phyloP scores from a whole-genome alignment of 2,329 filamentous ascomycete species.

The Aspergillus latus region DNA sequence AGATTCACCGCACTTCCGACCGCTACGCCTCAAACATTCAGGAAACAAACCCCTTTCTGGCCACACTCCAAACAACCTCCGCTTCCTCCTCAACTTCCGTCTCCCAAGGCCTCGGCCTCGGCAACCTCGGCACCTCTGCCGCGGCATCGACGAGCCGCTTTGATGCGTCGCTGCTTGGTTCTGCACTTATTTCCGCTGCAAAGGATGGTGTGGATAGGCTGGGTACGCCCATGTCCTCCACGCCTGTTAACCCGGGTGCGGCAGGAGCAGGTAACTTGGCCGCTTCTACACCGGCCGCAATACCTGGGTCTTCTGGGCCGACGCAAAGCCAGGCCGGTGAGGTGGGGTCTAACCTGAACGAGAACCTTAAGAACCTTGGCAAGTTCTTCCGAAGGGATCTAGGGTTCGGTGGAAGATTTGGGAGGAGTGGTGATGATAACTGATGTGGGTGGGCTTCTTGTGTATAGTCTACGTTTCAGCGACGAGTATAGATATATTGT shows the following conservation, averaged over 20 bases:
- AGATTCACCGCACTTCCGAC: conserved; percentile 71
- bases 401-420: conserved; percentile 71
- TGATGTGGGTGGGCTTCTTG: neutral
- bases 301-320: conserved; percentile 27
- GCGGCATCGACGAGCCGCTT: conserved; percentile 58
- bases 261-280: conserved; percentile 30
- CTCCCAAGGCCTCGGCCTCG: conserved; percentile 49
- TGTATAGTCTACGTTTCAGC: conserved; percentile 10
- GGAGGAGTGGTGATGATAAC: conserved; percentile 42
- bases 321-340: conserved; percentile 22
- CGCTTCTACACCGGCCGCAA: conserved; percentile 25
- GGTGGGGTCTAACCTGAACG: conserved; percentile 67
- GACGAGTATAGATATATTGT: neutral
- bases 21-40: conserved; percentile 67
- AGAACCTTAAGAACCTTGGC: conserved; percentile 91
- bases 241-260: conserved; percentile 25
- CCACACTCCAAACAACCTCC: conserved; percentile 54
- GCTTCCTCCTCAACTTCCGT: conserved; percentile 39
- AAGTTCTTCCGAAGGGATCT: conserved; percentile 94
- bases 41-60: conserved; percentile 68
- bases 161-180: conserved; percentile 78
- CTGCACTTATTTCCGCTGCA: conserved; percentile 83
- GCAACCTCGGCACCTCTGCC: conserved; percentile 37
- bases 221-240: conserved; percentile 58
- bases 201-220: conserved; percentile 79